Evolutionary conservation across 2,329 filamentous ascomycete genomes (phyloP), one percentile per base, ranked within the genome.

Genomic region (Botryotinia narcissicola): DNA sequence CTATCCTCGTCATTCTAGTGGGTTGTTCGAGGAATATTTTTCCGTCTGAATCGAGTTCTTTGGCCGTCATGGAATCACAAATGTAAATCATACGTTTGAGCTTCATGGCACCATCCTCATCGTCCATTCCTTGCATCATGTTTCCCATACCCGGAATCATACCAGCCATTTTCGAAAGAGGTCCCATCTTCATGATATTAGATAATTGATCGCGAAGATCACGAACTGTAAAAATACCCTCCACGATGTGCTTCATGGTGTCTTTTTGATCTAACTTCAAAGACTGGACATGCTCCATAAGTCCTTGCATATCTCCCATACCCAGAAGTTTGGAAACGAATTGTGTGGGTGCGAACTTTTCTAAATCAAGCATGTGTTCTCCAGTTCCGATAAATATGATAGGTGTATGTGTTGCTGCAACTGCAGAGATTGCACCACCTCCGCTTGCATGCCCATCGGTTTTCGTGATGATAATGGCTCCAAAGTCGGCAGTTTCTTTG

Each of bases 111-210:
- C 95, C 95, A 80, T 98, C 96, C 80, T 98, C 95, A 81, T 99
- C 97, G 81, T 98, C 95, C 89, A 98, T 96, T 57, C 94, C 94
- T 71, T 93, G 91, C 89, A 98, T 98, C 87, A 98, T 91, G 80
- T 92, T 93, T 78, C 92, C 92, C 83, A 99, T 92, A 42, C 96
- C 96, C 0, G 96, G 96, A 76, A 99, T 98, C 96, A 99, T 99
- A 79, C 95, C 94, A 0, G 95, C 97, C 89, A 99, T 97, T 82
- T 99, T 98, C 29, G 93, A 97, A 1, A 99, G 85, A 0, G 96
- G 96, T 0, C 96, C 96, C 96, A 99, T 98, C 85, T 99, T 99
- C 94, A 98, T 98, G 80, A 99, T 98, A 80, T 98, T 98, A 74
- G 92, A 92, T 20, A 99, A 90, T 81, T 99, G 97, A 81, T 99